These are phyloP conservation scores for Talaromyces liani DNA, from an alignment of 495 filamentous ascomycete genomes.

Conservation along the genomic window DNA sequence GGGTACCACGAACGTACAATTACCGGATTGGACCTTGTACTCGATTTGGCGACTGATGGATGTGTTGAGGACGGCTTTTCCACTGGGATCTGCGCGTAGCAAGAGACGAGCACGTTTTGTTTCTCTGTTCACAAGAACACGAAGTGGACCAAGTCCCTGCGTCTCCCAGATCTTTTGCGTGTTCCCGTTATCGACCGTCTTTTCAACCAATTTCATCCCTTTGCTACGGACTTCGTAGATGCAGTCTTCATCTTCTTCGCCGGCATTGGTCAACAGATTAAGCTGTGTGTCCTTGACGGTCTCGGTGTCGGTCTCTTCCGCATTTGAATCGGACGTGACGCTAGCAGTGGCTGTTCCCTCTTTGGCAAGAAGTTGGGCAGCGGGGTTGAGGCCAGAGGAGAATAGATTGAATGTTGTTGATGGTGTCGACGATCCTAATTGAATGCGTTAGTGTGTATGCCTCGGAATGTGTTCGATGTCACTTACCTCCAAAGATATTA, in stretches of 20 bases:
- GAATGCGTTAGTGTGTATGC: constrained; percentile 22
- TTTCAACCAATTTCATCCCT: constrained; percentile 45
- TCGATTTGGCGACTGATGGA: constrained; percentile 43
- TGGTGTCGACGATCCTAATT: not conserved
- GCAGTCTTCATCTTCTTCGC: constrained; percentile 64
- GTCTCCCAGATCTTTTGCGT: constrained; percentile 45
- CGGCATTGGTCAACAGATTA: constrained; percentile 56
- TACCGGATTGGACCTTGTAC: constrained; percentile 49
- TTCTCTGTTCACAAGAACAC: constrained; percentile 58
- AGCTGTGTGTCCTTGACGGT: constrained; percentile 44
- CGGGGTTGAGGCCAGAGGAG: constrained; percentile 15
- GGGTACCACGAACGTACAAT: constrained; percentile 48
- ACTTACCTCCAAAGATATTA: constrained; percentile 22
- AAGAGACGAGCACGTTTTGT: constrained; percentile 57
- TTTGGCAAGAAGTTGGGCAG: constrained; percentile 14
- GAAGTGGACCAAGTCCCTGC: constrained; percentile 57
- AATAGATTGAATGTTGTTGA: not conserved
- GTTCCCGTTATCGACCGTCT: constrained; percentile 13
- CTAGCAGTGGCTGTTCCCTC: constrained; percentile 24
- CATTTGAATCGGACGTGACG: constrained; percentile 53
- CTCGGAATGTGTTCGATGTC: constrained; percentile 41
- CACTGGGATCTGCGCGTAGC: constrained; percentile 60
- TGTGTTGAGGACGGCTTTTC: constrained; percentile 62
- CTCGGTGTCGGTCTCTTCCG: constrained; percentile 50
- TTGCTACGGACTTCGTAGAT: constrained; percentile 57